Percentiles rank a stretch among this genome's conserved stretches.
Conservation (phyloP, 192 early-diverging fungal genomes). For the Coemansia guatemalensis region DNA sequence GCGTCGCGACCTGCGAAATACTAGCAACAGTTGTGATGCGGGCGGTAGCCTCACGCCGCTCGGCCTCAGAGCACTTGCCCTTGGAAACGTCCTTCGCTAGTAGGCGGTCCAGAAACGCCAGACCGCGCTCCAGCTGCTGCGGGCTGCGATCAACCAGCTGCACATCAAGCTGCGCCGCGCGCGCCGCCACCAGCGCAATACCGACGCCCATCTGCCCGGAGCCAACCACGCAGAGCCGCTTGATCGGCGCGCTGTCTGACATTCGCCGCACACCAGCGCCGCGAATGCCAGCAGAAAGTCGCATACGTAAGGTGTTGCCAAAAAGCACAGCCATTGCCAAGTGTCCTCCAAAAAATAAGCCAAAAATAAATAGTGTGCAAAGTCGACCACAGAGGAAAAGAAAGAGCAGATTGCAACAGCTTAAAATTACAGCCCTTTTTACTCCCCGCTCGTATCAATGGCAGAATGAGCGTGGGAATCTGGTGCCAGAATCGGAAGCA, state of each 20-base stretch:
- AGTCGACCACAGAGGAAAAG: not conserved
- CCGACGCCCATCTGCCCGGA: conserved; percentile 95
- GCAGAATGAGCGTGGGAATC: conserved; percentile 18
- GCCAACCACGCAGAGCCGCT: conserved; percentile 80
- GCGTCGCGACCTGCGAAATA: conserved; percentile 61
- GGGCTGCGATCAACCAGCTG: conserved; percentile 79
- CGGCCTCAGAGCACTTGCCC: conserved; percentile 79
- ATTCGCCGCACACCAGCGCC: not conserved
- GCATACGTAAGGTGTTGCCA: not conserved
- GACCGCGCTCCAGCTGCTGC: conserved; percentile 73
- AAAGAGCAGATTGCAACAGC: not conserved
- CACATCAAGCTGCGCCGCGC: conserved; percentile 75
- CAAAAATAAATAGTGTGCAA: not conserved
- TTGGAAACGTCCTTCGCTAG: conserved; percentile 89
- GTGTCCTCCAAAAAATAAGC: not conserved
- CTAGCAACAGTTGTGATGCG: conserved; percentile 63
- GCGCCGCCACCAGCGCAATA: conserved; percentile 89
- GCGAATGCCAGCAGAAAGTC: conserved; percentile 3
- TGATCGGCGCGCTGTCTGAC: conserved; percentile 20
- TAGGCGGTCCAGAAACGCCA: conserved; percentile 78
- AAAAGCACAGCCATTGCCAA: not conserved
- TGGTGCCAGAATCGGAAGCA: conserved; percentile 17
- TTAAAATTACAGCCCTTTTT: not conserved
- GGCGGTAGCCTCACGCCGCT: conserved; percentile 59
- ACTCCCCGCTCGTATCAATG: no score